A percentile compares a stretch with the other conserved stretches of the same genome.
Evolutionary conservation across 2,329 filamentous ascomycete species (phyloP).

Genomic region (Catunica adiposa): DNA sequence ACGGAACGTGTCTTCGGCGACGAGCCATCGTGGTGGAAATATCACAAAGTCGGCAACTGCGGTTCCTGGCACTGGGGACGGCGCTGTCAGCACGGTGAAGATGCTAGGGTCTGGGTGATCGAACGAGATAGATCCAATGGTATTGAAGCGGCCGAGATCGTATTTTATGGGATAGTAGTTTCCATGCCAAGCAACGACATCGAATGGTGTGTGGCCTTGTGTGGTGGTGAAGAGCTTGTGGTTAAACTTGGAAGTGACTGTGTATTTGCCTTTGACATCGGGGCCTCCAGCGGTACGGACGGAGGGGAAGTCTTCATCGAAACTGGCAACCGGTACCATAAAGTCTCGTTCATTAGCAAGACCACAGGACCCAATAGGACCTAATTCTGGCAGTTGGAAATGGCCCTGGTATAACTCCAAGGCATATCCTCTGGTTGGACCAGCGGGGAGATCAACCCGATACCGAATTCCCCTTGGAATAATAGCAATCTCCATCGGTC

Average conservation of each 20-base stretch:
- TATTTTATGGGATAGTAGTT: constrained; percentile 72
- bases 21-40: constrained; percentile 56
- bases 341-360: constrained; percentile 57
- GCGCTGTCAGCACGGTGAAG: constrained; percentile 54
- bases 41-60: constrained; percentile 56
- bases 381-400: constrained; percentile 49
- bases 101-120: constrained; percentile 69
- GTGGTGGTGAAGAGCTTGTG: constrained; percentile 47
- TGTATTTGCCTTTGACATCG: constrained; percentile 23
- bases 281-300: too few relatives aligned
- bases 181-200: constrained; percentile 67
- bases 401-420: constrained; percentile 53
- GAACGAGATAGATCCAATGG: constrained; percentile 54
- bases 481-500: constrained; percentile 56
- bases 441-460: constrained; percentile 43
- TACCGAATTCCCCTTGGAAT: constrained; percentile 55
- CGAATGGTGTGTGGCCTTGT: constrained; percentile 58
- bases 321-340: constrained; percentile 48
- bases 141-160: constrained; percentile 61
- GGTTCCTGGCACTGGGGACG: constrained; percentile 42
- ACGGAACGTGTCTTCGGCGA: constrained; percentile 52
- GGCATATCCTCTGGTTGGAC: constrained; percentile 50
- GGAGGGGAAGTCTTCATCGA: constrained; percentile 39
- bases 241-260: constrained; percentile 48
- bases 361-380: constrained; percentile 51